Conservation (phyloP, 2,329 filamentous ascomycete genomes). For the Colletotrichum sansevieriae region DNA sequence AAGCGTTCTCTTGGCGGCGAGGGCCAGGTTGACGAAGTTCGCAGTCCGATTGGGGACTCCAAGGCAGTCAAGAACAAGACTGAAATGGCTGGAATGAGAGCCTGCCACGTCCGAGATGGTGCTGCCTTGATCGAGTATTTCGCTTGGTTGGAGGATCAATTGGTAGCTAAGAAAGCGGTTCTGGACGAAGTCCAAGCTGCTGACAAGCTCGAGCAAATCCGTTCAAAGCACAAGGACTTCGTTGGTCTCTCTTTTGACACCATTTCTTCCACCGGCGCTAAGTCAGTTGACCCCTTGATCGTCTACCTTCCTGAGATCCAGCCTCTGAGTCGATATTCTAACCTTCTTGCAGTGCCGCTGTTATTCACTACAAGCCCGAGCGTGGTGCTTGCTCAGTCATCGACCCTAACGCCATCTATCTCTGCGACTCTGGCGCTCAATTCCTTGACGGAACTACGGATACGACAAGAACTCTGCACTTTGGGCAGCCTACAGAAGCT, state of each 20-base stretch:
- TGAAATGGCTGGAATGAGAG: slow-evolving; percentile 92
- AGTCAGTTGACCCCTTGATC: slow-evolving; percentile 59
- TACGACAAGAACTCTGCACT: slow-evolving; percentile 93
- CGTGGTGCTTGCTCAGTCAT: slow-evolving; percentile 84
- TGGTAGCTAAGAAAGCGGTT: slow-evolving; percentile 77
- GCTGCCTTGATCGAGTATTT: slow-evolving; percentile 93
- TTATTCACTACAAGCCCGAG: slow-evolving; percentile 96
- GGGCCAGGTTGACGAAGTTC: slow-evolving; percentile 84
- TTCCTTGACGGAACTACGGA: slow-evolving; percentile 97
- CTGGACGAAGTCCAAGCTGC: slow-evolving; percentile 93
- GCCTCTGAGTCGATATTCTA: neutral
- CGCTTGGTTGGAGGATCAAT: slow-evolving; percentile 93
- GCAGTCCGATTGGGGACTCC: slow-evolving; percentile 88
- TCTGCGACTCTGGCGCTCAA: slow-evolving; percentile 98
- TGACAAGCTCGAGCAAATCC: slow-evolving; percentile 86
- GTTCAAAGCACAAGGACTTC: slow-evolving; percentile 78
- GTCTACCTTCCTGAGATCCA: neutral
- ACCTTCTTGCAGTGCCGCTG: slow-evolving; percentile 74
- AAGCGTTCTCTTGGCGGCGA: slow-evolving; percentile 89
- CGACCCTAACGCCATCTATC: slow-evolving; percentile 87
- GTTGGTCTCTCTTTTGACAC: slow-evolving; percentile 94
- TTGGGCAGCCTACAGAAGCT: slow-evolving; percentile 83
- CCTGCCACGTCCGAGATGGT: slow-evolving; percentile 93
- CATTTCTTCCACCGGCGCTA: slow-evolving; percentile 91
- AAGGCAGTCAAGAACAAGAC: slow-evolving; percentile 95